These are phyloP conservation scores for Digitaria exilis DNA, from an alignment of 202 grass and related monocot genomes.

Conservation along the genomic window DNA sequence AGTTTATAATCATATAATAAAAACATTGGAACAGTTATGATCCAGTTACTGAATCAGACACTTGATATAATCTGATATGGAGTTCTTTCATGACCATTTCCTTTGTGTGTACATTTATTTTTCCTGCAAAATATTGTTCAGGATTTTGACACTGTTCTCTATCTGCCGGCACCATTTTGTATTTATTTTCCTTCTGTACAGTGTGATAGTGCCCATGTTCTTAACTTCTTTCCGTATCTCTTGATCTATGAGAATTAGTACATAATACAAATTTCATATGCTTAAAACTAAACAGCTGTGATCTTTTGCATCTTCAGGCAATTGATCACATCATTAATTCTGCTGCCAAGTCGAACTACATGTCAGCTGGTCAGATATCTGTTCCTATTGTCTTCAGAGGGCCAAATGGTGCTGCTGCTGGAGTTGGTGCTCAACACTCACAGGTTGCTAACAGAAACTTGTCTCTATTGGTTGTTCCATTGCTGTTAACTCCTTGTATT, in stretches of 20 bases:
- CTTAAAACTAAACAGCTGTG: background rate
- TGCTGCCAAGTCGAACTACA: slow-evolving; percentile 93
- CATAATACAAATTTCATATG: background rate
- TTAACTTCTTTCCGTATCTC: background rate
- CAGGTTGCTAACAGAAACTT: slow-evolving; percentile 63
- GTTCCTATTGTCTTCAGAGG: slow-evolving; percentile 97
- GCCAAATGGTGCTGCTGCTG: slow-evolving; percentile 85
- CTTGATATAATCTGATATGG: background rate
- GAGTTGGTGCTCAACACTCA: slow-evolving; percentile 97
- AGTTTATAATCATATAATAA: background rate
- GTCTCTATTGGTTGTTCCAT: background rate
- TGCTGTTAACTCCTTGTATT: slow-evolving; percentile 7
- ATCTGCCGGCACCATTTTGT: background rate
- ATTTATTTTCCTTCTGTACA: background rate
- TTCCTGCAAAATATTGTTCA: background rate
- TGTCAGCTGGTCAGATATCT: slow-evolving; percentile 79
- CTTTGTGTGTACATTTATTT: background rate
- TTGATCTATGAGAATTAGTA: slow-evolving; percentile 6
- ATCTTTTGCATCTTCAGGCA: slow-evolving; percentile 60
- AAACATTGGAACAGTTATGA: background rate
- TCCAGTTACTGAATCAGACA: background rate
- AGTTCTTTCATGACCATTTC: background rate
- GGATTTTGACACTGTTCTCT: background rate
- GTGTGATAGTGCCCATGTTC: background rate
- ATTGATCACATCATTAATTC: slow-evolving; percentile 99